Conservation (phyloP, 257 asterid species). For the Salvia splendens region DNA sequence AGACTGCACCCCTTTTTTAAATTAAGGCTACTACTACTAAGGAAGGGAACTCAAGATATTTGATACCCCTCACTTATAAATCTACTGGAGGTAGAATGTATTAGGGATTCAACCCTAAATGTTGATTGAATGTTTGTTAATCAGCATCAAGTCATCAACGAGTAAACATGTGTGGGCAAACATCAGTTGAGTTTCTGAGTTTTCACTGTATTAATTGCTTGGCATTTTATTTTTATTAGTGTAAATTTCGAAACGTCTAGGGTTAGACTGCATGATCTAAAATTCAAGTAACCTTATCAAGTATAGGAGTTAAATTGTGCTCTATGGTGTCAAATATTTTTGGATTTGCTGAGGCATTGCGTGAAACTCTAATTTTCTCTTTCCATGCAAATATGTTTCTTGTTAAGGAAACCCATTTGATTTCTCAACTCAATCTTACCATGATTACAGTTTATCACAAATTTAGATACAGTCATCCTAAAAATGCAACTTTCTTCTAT, state of each 20-base stretch:
- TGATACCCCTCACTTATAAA: constrained; percentile 11
- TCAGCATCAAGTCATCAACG: not conserved
- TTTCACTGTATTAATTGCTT: not conserved
- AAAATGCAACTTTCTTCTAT: constrained; percentile 13
- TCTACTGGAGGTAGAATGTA: not conserved
- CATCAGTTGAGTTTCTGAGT: not conserved
- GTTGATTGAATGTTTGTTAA: constrained; percentile 12
- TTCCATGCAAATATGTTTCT: constrained; percentile 18
- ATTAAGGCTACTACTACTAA: constrained; percentile 3
- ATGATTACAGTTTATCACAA: constrained; percentile 24
- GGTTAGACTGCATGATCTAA: constrained; percentile 8
- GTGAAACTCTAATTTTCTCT: constrained; percentile 9
- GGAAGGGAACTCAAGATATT: constrained; percentile 13
- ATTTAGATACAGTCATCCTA: constrained; percentile 20
- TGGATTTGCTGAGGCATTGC: not conserved
- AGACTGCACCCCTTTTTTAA: not conserved
- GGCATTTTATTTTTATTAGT: not conserved
- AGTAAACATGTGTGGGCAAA: not conserved
- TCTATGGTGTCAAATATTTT: not conserved
- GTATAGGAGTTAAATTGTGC: not conserved
- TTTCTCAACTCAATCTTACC: constrained; percentile 12
- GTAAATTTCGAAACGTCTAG: not conserved
- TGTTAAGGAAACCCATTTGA: not conserved
- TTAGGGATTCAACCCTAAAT: not conserved
- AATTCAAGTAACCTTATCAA: constrained; percentile 1